Evolutionary conservation across 768 basidiomycete species (phyloP).

Genomic region (Mycena capillaripes): DNA sequence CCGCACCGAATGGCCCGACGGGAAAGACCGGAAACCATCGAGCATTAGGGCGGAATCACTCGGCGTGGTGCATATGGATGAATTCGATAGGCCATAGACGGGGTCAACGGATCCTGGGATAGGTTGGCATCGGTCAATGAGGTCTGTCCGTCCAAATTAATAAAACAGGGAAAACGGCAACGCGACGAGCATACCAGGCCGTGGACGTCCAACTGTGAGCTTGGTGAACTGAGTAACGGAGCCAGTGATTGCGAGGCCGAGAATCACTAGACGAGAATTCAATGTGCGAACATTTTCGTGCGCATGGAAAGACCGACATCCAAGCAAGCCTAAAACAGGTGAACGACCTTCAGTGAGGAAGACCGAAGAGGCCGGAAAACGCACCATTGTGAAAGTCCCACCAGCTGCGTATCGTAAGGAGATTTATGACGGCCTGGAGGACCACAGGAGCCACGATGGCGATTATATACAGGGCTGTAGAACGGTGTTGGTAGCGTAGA

Average conservation of each 20-base stretch:
- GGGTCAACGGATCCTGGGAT: constrained; percentile 73
- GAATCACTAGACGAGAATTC: constrained; percentile 63
- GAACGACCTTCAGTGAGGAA: background rate
- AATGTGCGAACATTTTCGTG: background rate
- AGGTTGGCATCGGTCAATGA: constrained; percentile 82
- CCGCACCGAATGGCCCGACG: constrained; percentile 90
- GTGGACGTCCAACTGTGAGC: constrained; percentile 89
- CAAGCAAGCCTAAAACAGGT: constrained; percentile 50
- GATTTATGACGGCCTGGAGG: constrained; percentile 77
- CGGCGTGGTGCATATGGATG: constrained; percentile 84
- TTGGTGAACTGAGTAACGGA: constrained; percentile 89
- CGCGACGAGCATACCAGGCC: constrained; percentile 67
- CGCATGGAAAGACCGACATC: constrained; percentile 49
- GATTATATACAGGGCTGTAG: constrained; percentile 65
- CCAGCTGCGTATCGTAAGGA: constrained; percentile 81
- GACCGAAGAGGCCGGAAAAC: constrained; percentile 35
- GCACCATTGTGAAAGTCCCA: constrained; percentile 90
- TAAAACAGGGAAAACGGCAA: background rate
- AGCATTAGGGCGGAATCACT: constrained; percentile 75
- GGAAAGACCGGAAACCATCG: constrained; percentile 87
- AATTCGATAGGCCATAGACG: constrained; percentile 79
- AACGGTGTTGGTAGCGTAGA: background rate
- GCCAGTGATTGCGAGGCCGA: constrained; percentile 83
- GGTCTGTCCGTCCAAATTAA: constrained; percentile 54
- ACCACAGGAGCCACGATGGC: constrained; percentile 75